phyloP scores from a whole-genome alignment of 1,284 basidiomycete genomes.

The Inonotus obliquus region DNA sequence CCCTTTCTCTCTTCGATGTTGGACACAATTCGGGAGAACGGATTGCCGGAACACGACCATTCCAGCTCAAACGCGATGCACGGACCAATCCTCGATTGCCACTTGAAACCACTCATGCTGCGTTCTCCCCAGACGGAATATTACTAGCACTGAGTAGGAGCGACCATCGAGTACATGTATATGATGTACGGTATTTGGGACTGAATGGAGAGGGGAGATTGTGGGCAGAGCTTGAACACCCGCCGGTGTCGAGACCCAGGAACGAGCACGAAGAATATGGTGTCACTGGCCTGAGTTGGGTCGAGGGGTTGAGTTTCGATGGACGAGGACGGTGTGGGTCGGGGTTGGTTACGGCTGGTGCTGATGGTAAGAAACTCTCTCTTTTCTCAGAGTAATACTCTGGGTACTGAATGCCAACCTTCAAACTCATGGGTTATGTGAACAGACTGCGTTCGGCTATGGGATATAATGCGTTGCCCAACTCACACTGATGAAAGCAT shows the following conservation, averaged over 20 bases:
- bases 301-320: conserved; percentile 28
- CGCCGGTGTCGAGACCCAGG: neutral
- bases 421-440: conserved; percentile 2
- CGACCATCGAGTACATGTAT: conserved; percentile 57
- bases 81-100: conserved; percentile 29
- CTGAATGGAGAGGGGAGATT: conserved; percentile 28
- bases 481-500: conserved; percentile 38
- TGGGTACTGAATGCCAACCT: neutral
- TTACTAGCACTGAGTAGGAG: conserved; percentile 55
- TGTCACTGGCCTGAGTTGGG: conserved; percentile 52
- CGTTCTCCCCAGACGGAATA: conserved; percentile 56
- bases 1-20: conserved; percentile 53
- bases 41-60: conserved; percentile 52
- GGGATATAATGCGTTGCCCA: conserved; percentile 47
- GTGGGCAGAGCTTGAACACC: conserved; percentile 17
- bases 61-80: conserved; percentile 29
- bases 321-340: conserved; percentile 30
- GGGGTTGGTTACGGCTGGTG: conserved; percentile 55
- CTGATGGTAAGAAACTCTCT: conserved; percentile 48
- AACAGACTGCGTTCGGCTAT: conserved; percentile 60
- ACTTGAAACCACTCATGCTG: conserved; percentile 45
- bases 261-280: conserved; percentile 40
- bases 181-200: conserved; percentile 52
- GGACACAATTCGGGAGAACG: conserved; percentile 24
- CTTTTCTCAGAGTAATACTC: neutral